phyloP scores from a whole-genome alignment of 768 basidiomycete species.

The Mycena floridula region DNA sequence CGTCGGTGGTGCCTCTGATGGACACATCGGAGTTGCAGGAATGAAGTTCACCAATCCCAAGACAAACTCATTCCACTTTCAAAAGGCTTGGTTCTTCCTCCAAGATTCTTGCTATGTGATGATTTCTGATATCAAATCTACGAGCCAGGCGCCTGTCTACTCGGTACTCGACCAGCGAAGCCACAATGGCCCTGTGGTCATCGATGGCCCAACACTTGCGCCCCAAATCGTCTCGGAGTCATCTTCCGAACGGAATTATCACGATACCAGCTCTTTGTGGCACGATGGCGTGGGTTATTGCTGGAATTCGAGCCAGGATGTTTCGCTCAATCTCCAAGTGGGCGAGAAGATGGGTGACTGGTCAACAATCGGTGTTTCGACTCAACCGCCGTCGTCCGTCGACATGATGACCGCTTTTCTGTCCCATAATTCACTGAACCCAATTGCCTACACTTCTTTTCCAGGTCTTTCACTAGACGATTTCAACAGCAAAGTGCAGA shows the following conservation, averaged over 20 bases:
- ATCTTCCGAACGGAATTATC: too few relatives aligned
- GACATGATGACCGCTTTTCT: constrained; percentile 67
- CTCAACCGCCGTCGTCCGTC: constrained; percentile 48
- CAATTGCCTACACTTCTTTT: constrained; percentile 49
- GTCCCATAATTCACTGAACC: constrained; percentile 26
- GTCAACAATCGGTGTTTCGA: constrained; percentile 57
- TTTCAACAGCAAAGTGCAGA: constrained; percentile 33
- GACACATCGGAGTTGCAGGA: constrained; percentile 46
- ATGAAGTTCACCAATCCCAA: constrained; percentile 66
- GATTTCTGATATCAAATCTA: constrained; percentile 44
- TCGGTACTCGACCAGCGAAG: constrained; percentile 66
- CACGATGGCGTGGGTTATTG: constrained; percentile 62
- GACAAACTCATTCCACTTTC: constrained; percentile 48
- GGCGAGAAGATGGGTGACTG: constrained; percentile 53
- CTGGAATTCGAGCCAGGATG: constrained; percentile 11
- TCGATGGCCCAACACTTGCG: constrained; percentile 20
- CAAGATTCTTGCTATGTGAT: constrained; percentile 56
- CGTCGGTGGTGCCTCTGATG: constrained; percentile 63
- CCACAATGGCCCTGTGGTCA: constrained; percentile 33
- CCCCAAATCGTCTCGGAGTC: too few relatives aligned
- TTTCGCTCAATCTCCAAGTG: constrained; percentile 32
- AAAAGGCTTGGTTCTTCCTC: constrained; percentile 74
- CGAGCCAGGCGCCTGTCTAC: constrained; percentile 40
- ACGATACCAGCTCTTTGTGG: too few relatives aligned
- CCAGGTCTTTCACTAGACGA: constrained; percentile 36